Percentiles rank a stretch among this genome's conserved stretches.
phyloP scores from a whole-genome alignment of 768 basidiomycete species.

The Auricularia auricula-judae region DNA sequence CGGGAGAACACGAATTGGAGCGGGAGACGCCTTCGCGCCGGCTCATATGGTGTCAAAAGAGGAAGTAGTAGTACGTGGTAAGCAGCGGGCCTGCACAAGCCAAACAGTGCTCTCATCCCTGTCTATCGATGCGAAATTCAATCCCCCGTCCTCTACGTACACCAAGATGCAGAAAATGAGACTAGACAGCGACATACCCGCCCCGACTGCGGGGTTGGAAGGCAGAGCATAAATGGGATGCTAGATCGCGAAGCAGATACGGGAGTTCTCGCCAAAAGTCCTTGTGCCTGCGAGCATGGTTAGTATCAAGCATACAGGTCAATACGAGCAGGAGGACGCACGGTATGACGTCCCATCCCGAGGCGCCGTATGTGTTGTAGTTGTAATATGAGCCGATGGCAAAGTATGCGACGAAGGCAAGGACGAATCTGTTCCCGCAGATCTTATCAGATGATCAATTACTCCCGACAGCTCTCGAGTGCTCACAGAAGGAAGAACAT shows the following conservation, averaged over 20 bases:
- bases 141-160: neutral
- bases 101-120: neutral
- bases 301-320: too few relatives aligned
- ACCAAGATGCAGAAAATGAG: neutral
- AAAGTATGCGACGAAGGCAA: conserved; percentile 64
- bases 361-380: conserved; percentile 77
- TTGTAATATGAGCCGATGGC: conserved; percentile 77
- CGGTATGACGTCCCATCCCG: conserved; percentile 77
- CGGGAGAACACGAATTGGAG: neutral
- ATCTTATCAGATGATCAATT: neutral
- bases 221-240: conserved; percentile 64
- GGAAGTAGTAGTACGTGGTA: too few relatives aligned
- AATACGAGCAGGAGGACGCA: too few relatives aligned
- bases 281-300: conserved; percentile 27
- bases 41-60: neutral
- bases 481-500: conserved; percentile 82
- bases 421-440: conserved; percentile 33
- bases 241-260: conserved; percentile 69
- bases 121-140: neutral
- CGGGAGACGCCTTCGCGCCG: neutral
- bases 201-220: conserved; percentile 51
- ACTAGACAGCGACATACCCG: conserved; percentile 11
- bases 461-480: neutral
- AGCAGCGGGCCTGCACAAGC: too few relatives aligned
- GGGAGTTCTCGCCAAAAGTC: conserved; percentile 89